Conservation (phyloP, 108 stramenopile species). For the Nannochloropsis gaditana region DNA sequence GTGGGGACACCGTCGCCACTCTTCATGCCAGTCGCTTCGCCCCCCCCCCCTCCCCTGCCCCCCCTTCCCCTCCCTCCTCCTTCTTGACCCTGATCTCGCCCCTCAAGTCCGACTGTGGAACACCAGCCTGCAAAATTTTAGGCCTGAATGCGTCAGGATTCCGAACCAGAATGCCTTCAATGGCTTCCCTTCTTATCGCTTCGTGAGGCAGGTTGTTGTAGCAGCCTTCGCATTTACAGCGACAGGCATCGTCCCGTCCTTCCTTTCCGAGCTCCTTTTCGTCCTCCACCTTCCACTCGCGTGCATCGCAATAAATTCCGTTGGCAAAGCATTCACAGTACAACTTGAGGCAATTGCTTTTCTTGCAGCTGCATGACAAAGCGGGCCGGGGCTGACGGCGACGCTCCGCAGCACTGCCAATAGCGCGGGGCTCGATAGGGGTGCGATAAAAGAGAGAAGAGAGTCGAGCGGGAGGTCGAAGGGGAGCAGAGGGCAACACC, state of each 20-base stretch:
- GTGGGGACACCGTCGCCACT: no score
- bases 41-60: background rate
- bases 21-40: no score
- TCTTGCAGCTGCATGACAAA: conserved; percentile 13
- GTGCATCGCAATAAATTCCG: background rate
- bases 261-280: background rate
- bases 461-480: background rate
- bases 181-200: background rate
- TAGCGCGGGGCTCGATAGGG: background rate
- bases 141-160: background rate
- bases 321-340: background rate
- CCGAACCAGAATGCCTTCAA: background rate
- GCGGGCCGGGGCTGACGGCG: background rate
- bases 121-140: background rate
- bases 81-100: background rate
- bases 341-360: conserved; percentile 8
- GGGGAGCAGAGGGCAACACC: background rate
- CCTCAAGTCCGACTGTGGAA: background rate
- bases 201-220: background rate
- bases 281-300: background rate
- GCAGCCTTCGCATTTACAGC: conserved; percentile 10
- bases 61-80: background rate
- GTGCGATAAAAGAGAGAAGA: background rate
- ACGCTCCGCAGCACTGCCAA: background rate
- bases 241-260: background rate